phyloP scores from a whole-genome alignment of 148 eudicot species.

The Camellia lanceoleosa region DNA sequence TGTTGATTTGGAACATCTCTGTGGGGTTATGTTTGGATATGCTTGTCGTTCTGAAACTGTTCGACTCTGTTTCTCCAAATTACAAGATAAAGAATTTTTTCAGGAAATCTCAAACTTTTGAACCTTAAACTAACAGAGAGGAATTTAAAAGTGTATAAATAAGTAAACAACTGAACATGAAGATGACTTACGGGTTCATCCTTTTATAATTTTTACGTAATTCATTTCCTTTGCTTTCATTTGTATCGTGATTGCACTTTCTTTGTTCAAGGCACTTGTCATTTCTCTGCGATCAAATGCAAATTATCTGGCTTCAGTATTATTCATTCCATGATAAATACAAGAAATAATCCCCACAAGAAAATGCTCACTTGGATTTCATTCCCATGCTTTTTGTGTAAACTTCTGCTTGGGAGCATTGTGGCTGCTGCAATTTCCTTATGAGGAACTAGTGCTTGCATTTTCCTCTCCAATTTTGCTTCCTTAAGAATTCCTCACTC shows the following conservation, averaged over 20 bases:
- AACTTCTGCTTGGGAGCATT: conserved; percentile 25
- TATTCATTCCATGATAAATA: neutral
- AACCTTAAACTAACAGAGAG: neutral
- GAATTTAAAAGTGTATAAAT: too few species aligned
- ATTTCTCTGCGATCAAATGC: conserved; percentile 14
- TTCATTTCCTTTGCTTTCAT: conserved; percentile 22
- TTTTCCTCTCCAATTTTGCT: conserved; percentile 64
- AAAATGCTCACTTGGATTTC: conserved; percentile 27
- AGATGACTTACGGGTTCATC: conserved; percentile 27
- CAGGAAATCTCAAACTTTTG: neutral
- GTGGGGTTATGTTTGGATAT: conserved; percentile 16
- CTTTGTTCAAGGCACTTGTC: conserved; percentile 23
- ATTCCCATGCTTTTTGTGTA: conserved; percentile 21
- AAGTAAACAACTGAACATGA: neutral
- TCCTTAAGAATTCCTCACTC: conserved; percentile 90
- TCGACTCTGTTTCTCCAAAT: conserved; percentile 28
- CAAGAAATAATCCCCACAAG: neutral
- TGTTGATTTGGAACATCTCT: conserved; percentile 13
- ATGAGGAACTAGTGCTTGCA: conserved; percentile 22
- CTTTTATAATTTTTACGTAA: conserved; percentile 17
- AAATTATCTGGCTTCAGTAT: neutral
- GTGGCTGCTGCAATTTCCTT: conserved; percentile 38
- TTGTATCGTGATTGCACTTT: conserved; percentile 19
- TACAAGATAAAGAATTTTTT: neutral
- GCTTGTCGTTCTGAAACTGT: conserved; percentile 11